Evolutionary conservation across 1,284 basidiomycete species (phyloP), one percentile per base, ranked within the genome.

Genomic region (Cryptococcus sp.): DNA sequence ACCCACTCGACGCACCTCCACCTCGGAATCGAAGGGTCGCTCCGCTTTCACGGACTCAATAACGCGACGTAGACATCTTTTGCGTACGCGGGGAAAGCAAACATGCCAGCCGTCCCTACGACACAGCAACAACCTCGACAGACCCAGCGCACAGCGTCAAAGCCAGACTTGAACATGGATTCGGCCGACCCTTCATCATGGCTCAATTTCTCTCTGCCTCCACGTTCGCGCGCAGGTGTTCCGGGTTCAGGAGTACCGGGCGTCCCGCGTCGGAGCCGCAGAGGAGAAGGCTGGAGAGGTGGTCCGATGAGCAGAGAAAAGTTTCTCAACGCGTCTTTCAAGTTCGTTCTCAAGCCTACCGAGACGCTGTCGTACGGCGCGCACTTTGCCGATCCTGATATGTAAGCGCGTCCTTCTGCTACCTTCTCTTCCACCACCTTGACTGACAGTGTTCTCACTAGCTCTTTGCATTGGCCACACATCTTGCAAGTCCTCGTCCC

Each of bases 391-490:
- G 93, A 96, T 78, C 92, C 91, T 38, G 91, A 95, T 77, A 93
- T 94, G 91, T 89, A 73, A 71, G 89, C 17, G 19, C 35, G 27
- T 20, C 22, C 25, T 41, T 49, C 27, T 45, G 42, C 19, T 30
- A 3, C 54, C 39, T 17, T 54, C 54, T 20, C 17, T 39, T 15
- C 22, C 13, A 5, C 10, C 30, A 46, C 38, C 23, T 58, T 3
- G 41, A 19, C 39, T 43, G 64, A 70, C 60, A 61, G 35, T 45
- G 0, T 8, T 23, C 11, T 5, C 35, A 65, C 56, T 67, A 93
- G 91, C 68, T 91, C 88, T 79, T 90, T 96, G 77, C 89, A 93
- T 81, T 96, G 92, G 92, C 85, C 89, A n/a, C 91, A 98, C 78
- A 91, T 99, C 65, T 82, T 96, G 8, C 95, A 98, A 78, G 87